Evolutionary conservation across 2,329 filamentous ascomycete genomes (phyloP).

Genomic region (Hypoxylon sp.): DNA sequence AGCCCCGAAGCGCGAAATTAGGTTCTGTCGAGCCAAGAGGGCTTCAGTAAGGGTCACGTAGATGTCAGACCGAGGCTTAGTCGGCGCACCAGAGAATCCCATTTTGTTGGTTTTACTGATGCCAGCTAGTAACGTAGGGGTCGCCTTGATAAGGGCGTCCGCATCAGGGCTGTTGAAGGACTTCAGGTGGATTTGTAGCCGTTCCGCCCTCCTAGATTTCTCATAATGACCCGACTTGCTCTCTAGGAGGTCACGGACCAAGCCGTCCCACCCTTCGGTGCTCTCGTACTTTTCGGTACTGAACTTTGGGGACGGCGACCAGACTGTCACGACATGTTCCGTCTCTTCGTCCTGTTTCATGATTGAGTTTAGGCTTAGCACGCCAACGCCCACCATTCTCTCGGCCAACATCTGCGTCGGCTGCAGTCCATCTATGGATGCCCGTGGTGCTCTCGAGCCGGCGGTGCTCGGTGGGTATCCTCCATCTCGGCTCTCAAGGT

Average conservation of each 20-base stretch:
- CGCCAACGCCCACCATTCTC: constrained; percentile 80
- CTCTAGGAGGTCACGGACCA: constrained; percentile 80
- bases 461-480: constrained; percentile 66
- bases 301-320: constrained; percentile 72
- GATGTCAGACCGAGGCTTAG: constrained; percentile 90
- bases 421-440: constrained; percentile 54
- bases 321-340: constrained; percentile 83
- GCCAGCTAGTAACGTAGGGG: constrained; percentile 87
- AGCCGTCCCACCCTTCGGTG: constrained; percentile 76
- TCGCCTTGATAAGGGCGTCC: constrained; percentile 84
- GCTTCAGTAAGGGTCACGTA: constrained; percentile 89
- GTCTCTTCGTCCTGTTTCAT: constrained; percentile 78
- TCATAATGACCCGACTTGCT: constrained; percentile 81
- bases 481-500: constrained; percentile 61
- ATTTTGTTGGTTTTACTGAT: constrained; percentile 87
- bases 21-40: constrained; percentile 80
- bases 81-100: constrained; percentile 92
- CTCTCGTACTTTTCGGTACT: constrained; percentile 69
- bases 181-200: constrained; percentile 82
- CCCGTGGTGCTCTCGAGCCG: constrained; percentile 61
- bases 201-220: constrained; percentile 78
- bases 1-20: constrained; percentile 76
- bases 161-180: constrained; percentile 83
- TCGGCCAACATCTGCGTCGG: constrained; percentile 66
- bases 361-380: constrained; percentile 80